Base-by-base conservation (phyloP, 1,284 basidiomycete genomes). In the Pseudozyma thailandica region DNA sequence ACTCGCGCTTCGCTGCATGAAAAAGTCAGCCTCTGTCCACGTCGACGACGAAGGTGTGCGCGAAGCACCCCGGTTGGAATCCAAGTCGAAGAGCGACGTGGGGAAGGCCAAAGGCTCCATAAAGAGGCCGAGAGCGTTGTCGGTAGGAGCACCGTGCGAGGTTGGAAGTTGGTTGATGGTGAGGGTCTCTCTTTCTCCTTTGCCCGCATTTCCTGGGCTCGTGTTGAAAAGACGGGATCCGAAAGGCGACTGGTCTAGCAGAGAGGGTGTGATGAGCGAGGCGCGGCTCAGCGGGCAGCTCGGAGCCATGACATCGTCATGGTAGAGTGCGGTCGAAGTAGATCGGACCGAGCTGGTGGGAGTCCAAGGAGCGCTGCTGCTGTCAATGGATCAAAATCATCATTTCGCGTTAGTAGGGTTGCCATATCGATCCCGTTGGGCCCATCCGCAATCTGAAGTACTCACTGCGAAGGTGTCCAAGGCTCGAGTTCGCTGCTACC, bases 301-400 rank as follows among this genome's bases (percentile, higher is more conserved):
- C 26, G 39, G 31, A 6, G 38, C 31, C 20, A 42, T 27, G 43
- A 39, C 21, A 5, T 59, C 44, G 3, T 28, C 48, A n/a, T 38
- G 42, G 4, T 43, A 30, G 15, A 30, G 16, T 10, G 20, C 39
- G 16, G 16, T 37, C 25, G 51, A 55, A 4, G 63, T 66, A 27
- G 56, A 59, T 18, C 63, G 63, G 1, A 66, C 27, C 28, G 56
- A 66, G 63, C 63, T 66, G 31, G 56, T 66, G 2, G 63, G 63
- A 18, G 63, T 60, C 55, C 52, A 47, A 9, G 50, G 39, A n/a
- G 33, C 26, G 28, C 46, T 54, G 38, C 30, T 23, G 21, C 2
- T n/a, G 12, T 2, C 12, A 39, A 8, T 5, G 20, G 20, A 9
- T 4, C 31, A 20, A 30, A n/a, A 8, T 28, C 20, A n/a, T n/a